phyloP scores from a whole-genome alignment of 2,329 filamentous ascomycete species.

The Penicillium hordei region DNA sequence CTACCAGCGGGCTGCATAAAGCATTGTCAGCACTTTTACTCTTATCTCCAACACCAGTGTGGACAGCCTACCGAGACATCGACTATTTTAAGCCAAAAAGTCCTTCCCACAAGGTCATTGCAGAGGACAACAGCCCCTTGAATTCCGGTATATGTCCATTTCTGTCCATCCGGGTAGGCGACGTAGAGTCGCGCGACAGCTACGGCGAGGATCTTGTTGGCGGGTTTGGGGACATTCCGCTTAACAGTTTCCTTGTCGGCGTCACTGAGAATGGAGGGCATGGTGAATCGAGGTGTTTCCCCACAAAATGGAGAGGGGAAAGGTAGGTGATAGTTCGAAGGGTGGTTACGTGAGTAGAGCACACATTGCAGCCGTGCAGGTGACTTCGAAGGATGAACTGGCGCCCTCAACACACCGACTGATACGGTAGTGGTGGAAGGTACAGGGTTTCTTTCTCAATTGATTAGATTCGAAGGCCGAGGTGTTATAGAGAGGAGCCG shows the following conservation, averaged over 20 bases:
- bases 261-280: slow-evolving; percentile 74
- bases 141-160: slow-evolving; percentile 92
- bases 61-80: slow-evolving; percentile 76
- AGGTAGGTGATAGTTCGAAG: slow-evolving; percentile 7
- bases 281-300: slow-evolving; percentile 29
- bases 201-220: slow-evolving; percentile 96
- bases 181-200: slow-evolving; percentile 92
- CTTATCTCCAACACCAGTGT: slow-evolving; percentile 1
- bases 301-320: slow-evolving; percentile 5
- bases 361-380: slow-evolving; percentile 22
- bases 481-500: slow-evolving; percentile 22
- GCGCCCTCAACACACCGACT: slow-evolving; percentile 17
- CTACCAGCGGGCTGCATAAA: slow-evolving; percentile 64
- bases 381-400: slow-evolving; percentile 9
- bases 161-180: slow-evolving; percentile 77
- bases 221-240: slow-evolving; percentile 85
- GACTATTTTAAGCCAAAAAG: slow-evolving; percentile 96
- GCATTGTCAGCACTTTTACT: slow-evolving; percentile 8
- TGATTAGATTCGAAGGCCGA: not conserved
- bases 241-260: slow-evolving; percentile 97
- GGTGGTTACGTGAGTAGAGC: slow-evolving; percentile 14
- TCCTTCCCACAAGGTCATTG: slow-evolving; percentile 92
- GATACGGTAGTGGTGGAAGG: slow-evolving; percentile 1
- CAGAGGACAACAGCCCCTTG: slow-evolving; percentile 89
- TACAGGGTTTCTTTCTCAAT: not conserved